Evolutionary conservation across 768 basidiomycete genomes (phyloP).

Genomic region (Lanmaoa pseudosensibilis): DNA sequence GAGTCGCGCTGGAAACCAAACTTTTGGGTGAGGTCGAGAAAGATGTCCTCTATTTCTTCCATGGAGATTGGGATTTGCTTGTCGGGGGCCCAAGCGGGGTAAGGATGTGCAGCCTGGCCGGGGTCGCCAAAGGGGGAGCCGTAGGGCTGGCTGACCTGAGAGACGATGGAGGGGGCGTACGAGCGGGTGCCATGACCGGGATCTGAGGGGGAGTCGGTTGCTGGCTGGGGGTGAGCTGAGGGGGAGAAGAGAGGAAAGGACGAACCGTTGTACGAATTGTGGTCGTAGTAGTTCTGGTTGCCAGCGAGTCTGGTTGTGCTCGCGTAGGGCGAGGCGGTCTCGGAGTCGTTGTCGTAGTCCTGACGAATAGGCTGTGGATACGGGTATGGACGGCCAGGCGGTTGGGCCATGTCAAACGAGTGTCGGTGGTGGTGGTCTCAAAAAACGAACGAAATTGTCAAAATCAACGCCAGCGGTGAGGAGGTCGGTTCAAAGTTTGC

Average conservation of each 20-base stretch:
- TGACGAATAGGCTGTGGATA: slow-evolving; percentile 35
- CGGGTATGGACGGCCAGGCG: slow-evolving; percentile 40
- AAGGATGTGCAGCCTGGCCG: slow-evolving; percentile 61
- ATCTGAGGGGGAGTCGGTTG: slow-evolving; percentile 31
- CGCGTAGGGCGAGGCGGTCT: slow-evolving; percentile 55
- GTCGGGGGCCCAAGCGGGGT: slow-evolving; percentile 94
- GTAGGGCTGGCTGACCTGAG: slow-evolving; percentile 57
- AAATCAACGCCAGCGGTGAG: slow-evolving; percentile 31
- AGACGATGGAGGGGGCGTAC: slow-evolving; percentile 59
- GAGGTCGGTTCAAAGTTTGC: slow-evolving; percentile 9
- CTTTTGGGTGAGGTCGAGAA: slow-evolving; percentile 96
- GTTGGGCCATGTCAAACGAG: slow-evolving; percentile 36
- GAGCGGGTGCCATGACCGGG: slow-evolving; percentile 37
- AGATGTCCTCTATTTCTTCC: slow-evolving; percentile 98
- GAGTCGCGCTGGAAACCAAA: slow-evolving; percentile 97
- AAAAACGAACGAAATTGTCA: slow-evolving; percentile 2
- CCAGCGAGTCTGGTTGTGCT: slow-evolving; percentile 57
- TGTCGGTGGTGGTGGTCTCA: slow-evolving; percentile 12
- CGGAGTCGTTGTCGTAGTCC: slow-evolving; percentile 49
- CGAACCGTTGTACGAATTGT: slow-evolving; percentile 24
- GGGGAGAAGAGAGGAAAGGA: not conserved
- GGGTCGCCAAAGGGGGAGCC: slow-evolving; percentile 62
- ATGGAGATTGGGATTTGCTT: slow-evolving; percentile 94
- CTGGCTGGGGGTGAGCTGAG: slow-evolving; percentile 3
- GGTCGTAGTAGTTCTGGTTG: slow-evolving; percentile 37